Base-by-base conservation (phyloP, 2,329 filamentous ascomycete species). In the Hymenoscyphus fraxineus region DNA sequence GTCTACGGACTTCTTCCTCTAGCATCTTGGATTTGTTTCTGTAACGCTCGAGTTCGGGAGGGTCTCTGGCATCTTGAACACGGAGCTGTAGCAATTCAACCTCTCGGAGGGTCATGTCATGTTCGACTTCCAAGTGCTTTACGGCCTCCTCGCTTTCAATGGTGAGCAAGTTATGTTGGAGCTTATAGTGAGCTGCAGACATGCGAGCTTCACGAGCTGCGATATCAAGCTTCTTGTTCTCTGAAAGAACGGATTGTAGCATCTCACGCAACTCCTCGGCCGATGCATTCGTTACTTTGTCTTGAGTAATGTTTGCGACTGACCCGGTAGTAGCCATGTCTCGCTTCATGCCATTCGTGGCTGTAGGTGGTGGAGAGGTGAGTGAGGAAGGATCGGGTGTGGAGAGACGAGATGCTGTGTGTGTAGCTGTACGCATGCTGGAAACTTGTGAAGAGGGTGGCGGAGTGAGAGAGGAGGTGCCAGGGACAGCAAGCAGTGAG, bases 71-170 rank as follows among this genome's bases (percentile, higher is more conserved):
- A 64, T 87, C 83, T 66, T 88, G 86, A 60, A 84, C 85, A 60
- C 86, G 85, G 74, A 90, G 85, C 73, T 95, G 89, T 35, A 97
- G 80, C 13, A 93, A 91, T 67, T 97, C 91, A 22, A 96, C 89
- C 77, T 97, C 93, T 27, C 90, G 85, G 67, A 92, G 86, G n/a
- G 89, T 90, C 85, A 97, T 93, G 69, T 95, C 91, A 72, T 96
- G 90, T 77, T 97, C 94, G 5, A 97, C 93, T 41, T 88, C 90
- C 70, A 94, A 92, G 32, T 93, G 88, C 77, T 96, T 93, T 10
- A 92, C 86, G 38, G 93, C 89, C 70, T 96, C 92, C 59, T 89
- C 88, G 62, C 91, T 93, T 73, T 96, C 92, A 69, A 97, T 88
- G 60, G 86, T 88, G 35, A 96, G 83, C 73, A 97, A 84, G 71